Base-by-base conservation (phyloP, 176 grass and related monocot genomes). In the Carex myosuroides region DNA sequence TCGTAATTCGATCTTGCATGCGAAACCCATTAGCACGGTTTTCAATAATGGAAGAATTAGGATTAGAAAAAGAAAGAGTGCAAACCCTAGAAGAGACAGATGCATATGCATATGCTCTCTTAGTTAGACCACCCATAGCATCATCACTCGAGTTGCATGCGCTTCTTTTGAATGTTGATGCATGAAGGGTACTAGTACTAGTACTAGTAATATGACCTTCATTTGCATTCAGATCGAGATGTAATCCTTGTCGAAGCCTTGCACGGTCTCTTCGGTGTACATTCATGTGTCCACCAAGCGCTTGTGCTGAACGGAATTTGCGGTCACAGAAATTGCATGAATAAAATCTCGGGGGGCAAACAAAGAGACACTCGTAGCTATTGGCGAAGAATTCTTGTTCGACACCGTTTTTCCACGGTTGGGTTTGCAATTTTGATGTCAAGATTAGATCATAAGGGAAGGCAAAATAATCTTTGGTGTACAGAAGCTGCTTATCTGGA, bases 221-320 rank as follows among this genome's bases (percentile, higher is more conserved):
- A 75, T 26, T 26, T 26, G 26, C 26, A 26, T 75, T 26, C 12
- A 13, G 46, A 75, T 75, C 1, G 2, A 48, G 46, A 16, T 30
- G 21, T 26, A 75, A 13, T 6, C 21, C 71, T 75, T 75, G 46
- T 54, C 22, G 71, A 54, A 75, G 71, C 48, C 46, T 75, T 75
- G 71, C 71, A 75, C 71, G 71, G 71, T 75, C 71, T 75, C 71
- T 75, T 53, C 71, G 71, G 20, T 75, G 71, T 7, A 75, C 46
- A 12, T 75, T 75, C 71, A 75, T 75, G 71, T 75, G 71, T 46
- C 71, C 71, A 75, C 71, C 71, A 16, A 75, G 21, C 13, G 46
- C 71, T 53, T 75, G 71, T 14, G 71, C 71, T 29, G 71, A 75
- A 52, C 71, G 46, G 71, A 75, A 75, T 30, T 75, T 46, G 4